Percentiles rank a stretch among this genome's conserved stretches.
phyloP scores from a whole-genome alignment of 371 early-diverging fungal species.

The Rozella allomycis region DNA sequence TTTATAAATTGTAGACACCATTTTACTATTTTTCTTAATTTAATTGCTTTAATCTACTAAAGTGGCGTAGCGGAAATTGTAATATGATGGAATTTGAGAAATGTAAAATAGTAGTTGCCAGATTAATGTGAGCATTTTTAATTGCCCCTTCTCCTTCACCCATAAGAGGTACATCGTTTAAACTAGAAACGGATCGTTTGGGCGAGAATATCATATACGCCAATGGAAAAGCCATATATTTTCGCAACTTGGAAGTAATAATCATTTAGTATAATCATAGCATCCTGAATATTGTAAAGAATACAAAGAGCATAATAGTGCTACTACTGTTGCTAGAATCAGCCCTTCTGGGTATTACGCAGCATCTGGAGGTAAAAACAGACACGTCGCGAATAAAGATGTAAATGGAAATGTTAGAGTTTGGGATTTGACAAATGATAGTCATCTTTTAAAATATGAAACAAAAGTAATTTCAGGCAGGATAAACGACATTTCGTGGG shows the following conservation, averaged over 20 bases:
- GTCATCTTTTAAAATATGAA: constrained; percentile 67
- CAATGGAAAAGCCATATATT: constrained; percentile 66
- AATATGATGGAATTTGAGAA: no score
- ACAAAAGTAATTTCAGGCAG: constrained; percentile 43
- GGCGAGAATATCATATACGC: constrained; percentile 67
- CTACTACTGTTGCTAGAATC: constrained; percentile 64
- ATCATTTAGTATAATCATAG: constrained; percentile 10
- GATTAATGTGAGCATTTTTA: constrained; percentile 8
- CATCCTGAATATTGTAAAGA: constrained; percentile 56
- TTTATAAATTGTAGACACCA: no score
- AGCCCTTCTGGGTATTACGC: constrained; percentile 83
- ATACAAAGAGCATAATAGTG: constrained; percentile 55
- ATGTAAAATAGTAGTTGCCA: no score
- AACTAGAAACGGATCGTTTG: constrained; percentile 60
- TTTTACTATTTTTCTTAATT: no score
- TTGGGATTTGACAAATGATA: constrained; percentile 70
- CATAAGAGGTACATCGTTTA: constrained; percentile 52
- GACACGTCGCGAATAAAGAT: constrained; percentile 21
- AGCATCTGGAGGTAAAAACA: constrained; percentile 63
- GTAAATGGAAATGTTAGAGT: constrained; percentile 67
- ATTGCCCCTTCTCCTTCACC: constrained; percentile 58
- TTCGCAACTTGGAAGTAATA: constrained; percentile 54
- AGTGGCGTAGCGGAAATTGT: no score
- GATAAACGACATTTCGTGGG: constrained; percentile 79
- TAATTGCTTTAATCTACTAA: no score